These are phyloP conservation scores for Suaeda aralocaspica DNA, from an alignment of 148 eudicot genomes.

Conservation along the genomic window DNA sequence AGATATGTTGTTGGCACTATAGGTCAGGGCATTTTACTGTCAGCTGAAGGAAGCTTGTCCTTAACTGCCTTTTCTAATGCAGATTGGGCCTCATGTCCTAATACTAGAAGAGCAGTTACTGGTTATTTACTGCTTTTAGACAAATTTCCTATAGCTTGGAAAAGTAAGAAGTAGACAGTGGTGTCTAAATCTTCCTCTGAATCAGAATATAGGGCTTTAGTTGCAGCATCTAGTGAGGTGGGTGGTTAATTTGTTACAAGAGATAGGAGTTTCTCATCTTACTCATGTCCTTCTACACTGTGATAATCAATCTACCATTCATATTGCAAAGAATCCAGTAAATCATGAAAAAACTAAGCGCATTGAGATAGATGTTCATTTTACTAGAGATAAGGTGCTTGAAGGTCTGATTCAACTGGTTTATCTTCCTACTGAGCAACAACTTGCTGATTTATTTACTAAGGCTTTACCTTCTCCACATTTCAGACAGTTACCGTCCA, in stretches of 20 bases:
- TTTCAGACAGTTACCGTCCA: background rate
- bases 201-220: background rate
- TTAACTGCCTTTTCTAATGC: background rate
- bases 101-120: background rate
- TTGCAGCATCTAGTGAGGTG: background rate
- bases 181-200: too few relatives aligned
- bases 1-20: too few relatives aligned
- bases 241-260: background rate
- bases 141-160: background rate
- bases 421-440: background rate
- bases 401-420: background rate
- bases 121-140: background rate
- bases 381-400: background rate
- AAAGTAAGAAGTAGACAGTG: background rate
- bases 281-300: too few relatives aligned
- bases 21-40: too few relatives aligned
- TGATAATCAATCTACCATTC: constrained; percentile 1
- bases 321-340: too few relatives aligned
- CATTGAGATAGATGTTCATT: too few relatives aligned
- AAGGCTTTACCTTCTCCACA: background rate
- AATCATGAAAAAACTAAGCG: too few relatives aligned
- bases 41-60: background rate
- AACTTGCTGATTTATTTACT: background rate
- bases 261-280: background rate
- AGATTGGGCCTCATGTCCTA: background rate